Base-by-base conservation (phyloP, 805 yeast species). In the Barnettozyma sucrosica region DNA sequence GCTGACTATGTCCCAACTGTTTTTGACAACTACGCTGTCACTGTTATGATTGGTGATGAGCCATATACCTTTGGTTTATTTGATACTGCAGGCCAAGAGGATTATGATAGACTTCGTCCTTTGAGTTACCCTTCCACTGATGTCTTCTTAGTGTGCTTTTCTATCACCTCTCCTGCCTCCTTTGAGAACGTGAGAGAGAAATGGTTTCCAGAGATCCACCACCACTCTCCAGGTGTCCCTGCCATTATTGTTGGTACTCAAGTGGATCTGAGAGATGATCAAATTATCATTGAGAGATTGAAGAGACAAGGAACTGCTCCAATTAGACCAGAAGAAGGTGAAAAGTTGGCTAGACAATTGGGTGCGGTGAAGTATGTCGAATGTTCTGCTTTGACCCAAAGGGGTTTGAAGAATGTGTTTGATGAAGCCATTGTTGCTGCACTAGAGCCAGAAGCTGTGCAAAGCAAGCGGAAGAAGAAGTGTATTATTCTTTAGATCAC, bases 41-140 rank as follows among this genome's bases (percentile, higher is more conserved):
- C 95, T 2, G 95, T 88, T 44, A 87, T 88, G 80, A 92, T 92
- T 63, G 99, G 97, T 45, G 98, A 93, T 66, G 98, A 90, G 69
- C 98, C 99, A 42, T 90, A 88, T 67, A 93, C 97, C 16, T 78
- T 92, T 61, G 97, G 98, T n/a, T 74, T 92, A 52, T 92, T 93
- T 64, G 99, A 92, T 73, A 92, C 99, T 32, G 99, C 99, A 25
- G 99, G 99, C 45, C 99, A 92, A 75, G 99, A 92, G 78, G 99
- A 92, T 75, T 92, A 93, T 68, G 99, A 92, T 72, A 81, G 99
- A 65, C 75, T 92, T 64, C 86, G 99, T 71, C 99, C 99, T 8
- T 78, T 93, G 59, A 85, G 95, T 48, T 92, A 92, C 68, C 98
- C 99, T 16, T 93, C 95, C 46, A 93, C 99, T 5, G 99, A 92